phyloP scores from a whole-genome alignment of 345 rosid species.

The Lepidium aucheri region DNA sequence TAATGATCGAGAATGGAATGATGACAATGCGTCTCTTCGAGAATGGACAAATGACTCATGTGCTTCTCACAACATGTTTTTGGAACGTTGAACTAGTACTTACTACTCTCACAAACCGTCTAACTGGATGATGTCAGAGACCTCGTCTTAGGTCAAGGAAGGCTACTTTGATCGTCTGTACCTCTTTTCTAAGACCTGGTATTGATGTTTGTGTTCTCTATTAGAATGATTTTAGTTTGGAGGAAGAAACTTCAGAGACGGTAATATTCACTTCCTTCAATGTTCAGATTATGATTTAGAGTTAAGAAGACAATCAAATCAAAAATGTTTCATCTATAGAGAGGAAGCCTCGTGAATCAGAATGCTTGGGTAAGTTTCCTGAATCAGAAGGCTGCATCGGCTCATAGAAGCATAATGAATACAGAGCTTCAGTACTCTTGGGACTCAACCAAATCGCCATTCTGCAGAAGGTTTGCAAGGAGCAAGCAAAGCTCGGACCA shows the following conservation, averaged over 20 bases:
- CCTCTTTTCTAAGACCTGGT: conserved; percentile 68
- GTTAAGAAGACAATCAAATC: not conserved
- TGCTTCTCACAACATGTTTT: too few species aligned
- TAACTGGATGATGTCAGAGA: too few species aligned
- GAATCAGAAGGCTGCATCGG: conserved; percentile 56
- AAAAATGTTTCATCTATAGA: not conserved
- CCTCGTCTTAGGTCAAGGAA: conserved; percentile 65
- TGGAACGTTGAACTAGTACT: too few species aligned
- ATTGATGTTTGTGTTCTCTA: conserved; percentile 61
- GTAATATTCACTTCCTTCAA: conserved; percentile 25
- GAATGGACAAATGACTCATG: conserved; percentile 5
- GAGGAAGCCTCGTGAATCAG: conserved; percentile 59
- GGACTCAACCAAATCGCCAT: conserved; percentile 54
- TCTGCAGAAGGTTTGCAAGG: conserved; percentile 50
- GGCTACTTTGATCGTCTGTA: conserved; percentile 55
- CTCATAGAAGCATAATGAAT: conserved; percentile 41
- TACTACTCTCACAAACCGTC: too few species aligned
- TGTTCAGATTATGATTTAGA: not conserved
- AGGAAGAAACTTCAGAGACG: conserved; percentile 32
- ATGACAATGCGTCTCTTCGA: conserved; percentile 39
- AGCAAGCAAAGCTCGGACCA: conserved; percentile 31
- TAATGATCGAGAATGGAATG: conserved; percentile 46
- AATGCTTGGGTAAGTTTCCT: conserved; percentile 61
- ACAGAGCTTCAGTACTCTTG: conserved; percentile 33
- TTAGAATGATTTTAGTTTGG: conserved; percentile 9